phyloP scores from a whole-genome alignment of 306 rosid species.

The Vigna angularis region DNA sequence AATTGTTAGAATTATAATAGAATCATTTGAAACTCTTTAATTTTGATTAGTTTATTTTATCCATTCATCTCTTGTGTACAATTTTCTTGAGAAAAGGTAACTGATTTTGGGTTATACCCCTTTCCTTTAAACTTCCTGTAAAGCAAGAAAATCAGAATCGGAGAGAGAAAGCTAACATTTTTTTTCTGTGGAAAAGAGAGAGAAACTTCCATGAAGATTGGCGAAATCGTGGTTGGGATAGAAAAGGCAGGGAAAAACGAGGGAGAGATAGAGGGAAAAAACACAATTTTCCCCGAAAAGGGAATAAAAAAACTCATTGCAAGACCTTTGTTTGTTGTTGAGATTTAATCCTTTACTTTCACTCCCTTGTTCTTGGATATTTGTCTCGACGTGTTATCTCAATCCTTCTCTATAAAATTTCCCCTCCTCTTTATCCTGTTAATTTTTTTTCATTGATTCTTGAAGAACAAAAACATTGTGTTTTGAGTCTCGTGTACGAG shows the following conservation, averaged over 20 bases:
- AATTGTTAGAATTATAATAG: neutral
- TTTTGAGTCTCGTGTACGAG: slow-evolving; percentile 33
- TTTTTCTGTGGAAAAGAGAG: slow-evolving; percentile 7
- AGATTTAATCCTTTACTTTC: slow-evolving; percentile 39
- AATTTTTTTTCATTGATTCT: slow-evolving; percentile 18
- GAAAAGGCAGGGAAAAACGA: neutral
- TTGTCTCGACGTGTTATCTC: slow-evolving; percentile 4
- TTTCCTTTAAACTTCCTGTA: slow-evolving; percentile 4
- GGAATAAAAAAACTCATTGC: slow-evolving; percentile 26
- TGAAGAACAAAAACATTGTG: slow-evolving; percentile 10
- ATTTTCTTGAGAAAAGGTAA: neutral
- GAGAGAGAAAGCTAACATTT: slow-evolving; percentile 33
- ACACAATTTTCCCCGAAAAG: slow-evolving; percentile 35
- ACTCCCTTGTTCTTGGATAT: slow-evolving; percentile 35
- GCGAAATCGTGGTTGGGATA: slow-evolving; percentile 31
- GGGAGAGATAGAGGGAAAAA: neutral
- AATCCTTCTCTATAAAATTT: slow-evolving; percentile 28
- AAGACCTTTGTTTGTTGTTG: slow-evolving; percentile 34
- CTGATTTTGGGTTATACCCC: neutral
- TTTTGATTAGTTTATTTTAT: neutral
- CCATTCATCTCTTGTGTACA: neutral
- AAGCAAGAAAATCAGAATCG: slow-evolving; percentile 23
- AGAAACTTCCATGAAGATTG: slow-evolving; percentile 30
- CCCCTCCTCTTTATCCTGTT: neutral
- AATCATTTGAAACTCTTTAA: neutral